Percentiles rank a stretch among this genome's conserved stretches.
These are phyloP conservation scores for Cardamine occulta DNA, from an alignment of 345 rosid species.

Conservation along the genomic window DNA sequence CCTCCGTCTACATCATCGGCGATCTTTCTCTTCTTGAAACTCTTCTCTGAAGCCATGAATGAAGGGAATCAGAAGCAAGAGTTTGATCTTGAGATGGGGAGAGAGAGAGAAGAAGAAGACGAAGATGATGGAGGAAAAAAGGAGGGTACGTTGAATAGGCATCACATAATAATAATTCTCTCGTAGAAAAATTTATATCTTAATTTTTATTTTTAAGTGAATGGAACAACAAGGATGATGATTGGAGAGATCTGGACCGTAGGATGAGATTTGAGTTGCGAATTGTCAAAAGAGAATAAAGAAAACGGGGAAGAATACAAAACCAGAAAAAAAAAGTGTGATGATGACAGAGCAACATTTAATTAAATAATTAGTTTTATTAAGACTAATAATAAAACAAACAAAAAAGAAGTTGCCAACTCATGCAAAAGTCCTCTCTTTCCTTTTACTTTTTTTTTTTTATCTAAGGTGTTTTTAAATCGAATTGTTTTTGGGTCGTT, in stretches of 20 bases:
- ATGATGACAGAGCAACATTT: conserved; percentile 46
- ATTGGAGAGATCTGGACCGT: conserved; percentile 44
- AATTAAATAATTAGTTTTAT: conserved; percentile 11
- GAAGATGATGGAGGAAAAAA: conserved; percentile 45
- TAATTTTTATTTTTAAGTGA: neutral
- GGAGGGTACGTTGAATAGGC: conserved; percentile 49
- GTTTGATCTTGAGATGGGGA: conserved; percentile 34
- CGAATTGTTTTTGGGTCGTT: conserved; percentile 8
- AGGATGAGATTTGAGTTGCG: conserved; percentile 36
- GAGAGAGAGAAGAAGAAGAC: conserved; percentile 11
- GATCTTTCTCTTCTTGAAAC: conserved; percentile 41
- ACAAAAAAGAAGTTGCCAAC: conserved; percentile 41
- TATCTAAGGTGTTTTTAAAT: conserved; percentile 23
- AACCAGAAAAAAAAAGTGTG: conserved; percentile 31
- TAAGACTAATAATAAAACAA: conserved; percentile 28
- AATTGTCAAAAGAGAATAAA: conserved; percentile 42
- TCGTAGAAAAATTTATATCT: conserved; percentile 15
- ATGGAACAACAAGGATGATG: conserved; percentile 25
- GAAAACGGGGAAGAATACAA: conserved; percentile 40
- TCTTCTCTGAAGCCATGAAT: conserved; percentile 46
- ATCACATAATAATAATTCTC: conserved; percentile 53
- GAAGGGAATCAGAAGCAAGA: conserved; percentile 22
- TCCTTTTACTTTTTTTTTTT: conserved; percentile 34
- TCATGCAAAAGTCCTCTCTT: conserved; percentile 45
- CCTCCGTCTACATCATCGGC: conserved; percentile 26